Conservation (phyloP, 2,329 filamentous ascomycete genomes). For the Colletotrichum neosansevieriae region DNA sequence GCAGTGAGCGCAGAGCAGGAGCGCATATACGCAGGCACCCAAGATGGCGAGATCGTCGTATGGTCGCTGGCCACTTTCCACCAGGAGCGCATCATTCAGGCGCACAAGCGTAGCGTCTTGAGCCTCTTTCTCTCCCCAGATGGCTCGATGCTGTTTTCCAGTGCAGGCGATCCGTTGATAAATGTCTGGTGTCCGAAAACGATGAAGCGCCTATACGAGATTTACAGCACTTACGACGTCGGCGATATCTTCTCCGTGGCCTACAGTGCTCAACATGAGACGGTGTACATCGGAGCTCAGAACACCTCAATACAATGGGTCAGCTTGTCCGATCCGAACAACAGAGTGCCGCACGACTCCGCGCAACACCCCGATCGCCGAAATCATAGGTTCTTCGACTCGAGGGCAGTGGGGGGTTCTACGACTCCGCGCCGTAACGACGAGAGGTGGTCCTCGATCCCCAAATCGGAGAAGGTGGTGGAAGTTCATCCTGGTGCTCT, state of each 20-base stretch:
- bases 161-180: conserved; percentile 91
- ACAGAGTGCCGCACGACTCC: conserved; percentile 70
- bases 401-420: conserved; percentile 83
- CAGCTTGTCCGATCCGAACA: conserved; percentile 73
- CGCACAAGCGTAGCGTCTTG: conserved; percentile 91
- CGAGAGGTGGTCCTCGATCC: conserved; percentile 67
- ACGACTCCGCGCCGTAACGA: conserved; percentile 79
- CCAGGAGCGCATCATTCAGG: conserved; percentile 81
- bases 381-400: conserved; percentile 93
- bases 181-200: conserved; percentile 90
- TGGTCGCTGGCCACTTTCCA: conserved; percentile 93
- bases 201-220: conserved; percentile 83
- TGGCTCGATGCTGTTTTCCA: conserved; percentile 84
- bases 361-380: conserved; percentile 80
- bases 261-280: conserved; percentile 83
- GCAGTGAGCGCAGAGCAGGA: conserved; percentile 82
- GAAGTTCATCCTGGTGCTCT: conserved; percentile 87
- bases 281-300: conserved; percentile 91
- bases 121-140: conserved; percentile 85
- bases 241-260: conserved; percentile 97
- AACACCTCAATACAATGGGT: conserved; percentile 98
- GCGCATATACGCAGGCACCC: conserved; percentile 90
- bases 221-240: conserved; percentile 93
- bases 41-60: conserved; percentile 91
- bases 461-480: conserved; percentile 68